Evolutionary conservation across 805 yeast genomes (phyloP).

Genomic region (Maudiozyma saulgeensis): DNA sequence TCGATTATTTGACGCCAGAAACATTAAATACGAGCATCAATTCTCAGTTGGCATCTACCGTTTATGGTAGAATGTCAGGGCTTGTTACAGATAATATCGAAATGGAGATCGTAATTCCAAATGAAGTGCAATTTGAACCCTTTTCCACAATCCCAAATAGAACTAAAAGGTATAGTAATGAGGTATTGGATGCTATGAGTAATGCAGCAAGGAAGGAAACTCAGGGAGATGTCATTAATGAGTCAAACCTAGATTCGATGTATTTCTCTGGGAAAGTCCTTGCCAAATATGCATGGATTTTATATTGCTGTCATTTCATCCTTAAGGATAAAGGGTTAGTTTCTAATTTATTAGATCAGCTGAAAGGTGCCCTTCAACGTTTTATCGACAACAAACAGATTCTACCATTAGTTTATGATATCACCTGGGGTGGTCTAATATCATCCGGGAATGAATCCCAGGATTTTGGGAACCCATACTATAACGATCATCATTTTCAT

Average conservation of each 20-base stretch:
- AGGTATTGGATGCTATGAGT: constrained; percentile 25
- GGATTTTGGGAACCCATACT: constrained; percentile 66
- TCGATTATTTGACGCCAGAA: constrained; percentile 32
- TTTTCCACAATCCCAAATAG: constrained; percentile 29
- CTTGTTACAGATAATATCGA: constrained; percentile 34
- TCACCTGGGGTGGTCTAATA: constrained; percentile 67
- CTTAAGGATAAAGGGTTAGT: constrained; percentile 49
- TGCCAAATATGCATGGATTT: constrained; percentile 83
- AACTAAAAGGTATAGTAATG: constrained; percentile 20
- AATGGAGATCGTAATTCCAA: constrained; percentile 37
- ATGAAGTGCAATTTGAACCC: constrained; percentile 38
- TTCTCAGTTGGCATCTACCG: constrained; percentile 37
- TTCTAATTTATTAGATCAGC: constrained; percentile 38
- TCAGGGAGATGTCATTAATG: constrained; percentile 20
- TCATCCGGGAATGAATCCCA: constrained; percentile 52
- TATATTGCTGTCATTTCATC: constrained; percentile 61
- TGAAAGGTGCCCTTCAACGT: constrained; percentile 60
- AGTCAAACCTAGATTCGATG: constrained; percentile 66
- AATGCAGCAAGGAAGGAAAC: constrained; percentile 31
- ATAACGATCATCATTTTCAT: constrained; percentile 71
- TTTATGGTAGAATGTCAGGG: constrained; percentile 39
- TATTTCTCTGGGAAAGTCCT: constrained; percentile 81
- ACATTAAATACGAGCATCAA: constrained; percentile 14
- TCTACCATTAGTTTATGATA: constrained; percentile 70
- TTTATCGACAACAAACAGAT: constrained; percentile 63